Conservation (phyloP, 805 yeast species). For the Suhomyces prunicola region DNA sequence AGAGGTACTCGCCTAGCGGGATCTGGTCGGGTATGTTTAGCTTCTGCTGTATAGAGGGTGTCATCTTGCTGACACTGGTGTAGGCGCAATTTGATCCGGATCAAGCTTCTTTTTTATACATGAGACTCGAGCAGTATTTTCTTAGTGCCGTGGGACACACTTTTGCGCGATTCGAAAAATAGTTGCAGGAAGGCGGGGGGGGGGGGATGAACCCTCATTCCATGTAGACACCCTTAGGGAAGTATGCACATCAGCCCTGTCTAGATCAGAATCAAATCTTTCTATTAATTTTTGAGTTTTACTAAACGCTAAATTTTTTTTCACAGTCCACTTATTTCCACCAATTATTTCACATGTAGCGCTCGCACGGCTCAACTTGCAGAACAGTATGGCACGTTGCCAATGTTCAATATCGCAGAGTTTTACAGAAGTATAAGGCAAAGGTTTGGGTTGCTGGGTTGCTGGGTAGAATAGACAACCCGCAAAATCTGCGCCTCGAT, state of each 20-base stretch:
- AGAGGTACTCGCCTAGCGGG: slow-evolving; percentile 65
- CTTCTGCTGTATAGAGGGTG: neutral
- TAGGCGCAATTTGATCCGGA: neutral
- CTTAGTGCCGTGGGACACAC: neutral
- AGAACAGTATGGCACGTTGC: neutral
- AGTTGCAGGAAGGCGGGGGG: neutral
- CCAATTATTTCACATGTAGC: neutral
- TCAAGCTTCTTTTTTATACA: neutral
- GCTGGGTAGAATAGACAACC: neutral
- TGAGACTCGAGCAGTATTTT: neutral
- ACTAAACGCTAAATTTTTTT: neutral
- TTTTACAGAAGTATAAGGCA: neutral
- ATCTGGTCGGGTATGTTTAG: slow-evolving; percentile 14
- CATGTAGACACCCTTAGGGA: neutral
- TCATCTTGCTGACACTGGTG: neutral
- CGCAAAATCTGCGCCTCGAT: neutral
- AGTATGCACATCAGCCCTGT: neutral
- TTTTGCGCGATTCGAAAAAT: neutral
- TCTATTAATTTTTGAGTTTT: too few relatives aligned
- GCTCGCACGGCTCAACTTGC: neutral
- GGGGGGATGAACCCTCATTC: neutral
- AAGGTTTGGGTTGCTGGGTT: neutral
- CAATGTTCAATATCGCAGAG: neutral
- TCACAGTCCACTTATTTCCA: too few relatives aligned
- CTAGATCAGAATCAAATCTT: neutral